A percentile compares a stretch with the other conserved stretches of the same genome.
phyloP scores from a whole-genome alignment of 805 yeast species.

The Candida nitratophila region DNA sequence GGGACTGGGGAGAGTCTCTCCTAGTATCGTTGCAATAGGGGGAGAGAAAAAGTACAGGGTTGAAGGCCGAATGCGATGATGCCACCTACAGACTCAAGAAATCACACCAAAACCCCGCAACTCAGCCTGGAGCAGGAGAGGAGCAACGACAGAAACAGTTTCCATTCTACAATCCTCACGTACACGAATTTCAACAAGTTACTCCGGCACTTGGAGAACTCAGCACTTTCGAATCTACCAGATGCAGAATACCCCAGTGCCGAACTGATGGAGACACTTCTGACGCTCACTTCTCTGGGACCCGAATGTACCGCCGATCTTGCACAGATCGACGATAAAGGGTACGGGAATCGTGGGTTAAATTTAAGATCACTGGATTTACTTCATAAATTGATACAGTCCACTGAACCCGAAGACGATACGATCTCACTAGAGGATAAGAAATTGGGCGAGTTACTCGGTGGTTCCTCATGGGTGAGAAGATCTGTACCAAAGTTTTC shows the following conservation, averaged over 20 bases:
- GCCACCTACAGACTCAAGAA: no score
- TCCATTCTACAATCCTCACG: conserved; percentile 8
- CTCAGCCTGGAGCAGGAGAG: background rate
- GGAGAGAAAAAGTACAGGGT: no score
- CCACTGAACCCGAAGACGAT: conserved; percentile 1
- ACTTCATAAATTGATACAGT: conserved; percentile 8
- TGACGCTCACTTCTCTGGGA: conserved; percentile 31
- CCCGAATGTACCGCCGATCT: conserved; percentile 18
- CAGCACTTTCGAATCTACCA: conserved; percentile 17
- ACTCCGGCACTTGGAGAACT: conserved; percentile 27
- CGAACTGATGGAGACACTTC: conserved; percentile 25
- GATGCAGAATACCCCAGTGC: conserved; percentile 24
- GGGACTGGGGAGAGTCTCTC: no score
- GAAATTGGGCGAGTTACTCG: background rate
- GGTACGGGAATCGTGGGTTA: conserved; percentile 17
- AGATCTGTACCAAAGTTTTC: background rate
- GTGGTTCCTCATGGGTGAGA: background rate
- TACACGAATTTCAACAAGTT: conserved; percentile 27
- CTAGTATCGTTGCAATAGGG: no score
- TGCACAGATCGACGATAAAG: conserved; percentile 19
- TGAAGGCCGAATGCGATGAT: no score
- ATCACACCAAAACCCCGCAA: no score
- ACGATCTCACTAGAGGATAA: background rate
- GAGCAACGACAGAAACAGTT: background rate
- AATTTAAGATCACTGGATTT: conserved; percentile 27